Conservation (phyloP, 371 early-diverging fungal species). For the Mortierella sp. region DNA sequence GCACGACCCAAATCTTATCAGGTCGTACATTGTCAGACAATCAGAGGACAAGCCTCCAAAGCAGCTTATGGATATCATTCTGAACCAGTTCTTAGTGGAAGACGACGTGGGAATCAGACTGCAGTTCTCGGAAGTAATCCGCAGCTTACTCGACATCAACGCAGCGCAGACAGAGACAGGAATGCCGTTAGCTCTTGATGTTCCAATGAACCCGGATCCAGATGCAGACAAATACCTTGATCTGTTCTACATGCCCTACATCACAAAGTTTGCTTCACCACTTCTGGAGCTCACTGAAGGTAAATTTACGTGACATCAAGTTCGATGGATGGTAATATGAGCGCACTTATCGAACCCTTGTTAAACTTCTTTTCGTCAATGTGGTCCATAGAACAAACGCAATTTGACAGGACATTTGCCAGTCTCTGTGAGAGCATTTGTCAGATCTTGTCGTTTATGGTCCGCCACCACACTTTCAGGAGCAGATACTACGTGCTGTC, state of each 20-base stretch:
- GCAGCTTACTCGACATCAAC: constrained; percentile 80
- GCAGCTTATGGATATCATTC: constrained; percentile 72
- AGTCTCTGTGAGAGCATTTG: constrained; percentile 73
- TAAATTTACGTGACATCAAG: neutral
- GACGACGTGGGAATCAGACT: constrained; percentile 74
- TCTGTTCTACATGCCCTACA: constrained; percentile 80
- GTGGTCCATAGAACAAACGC: constrained; percentile 12
- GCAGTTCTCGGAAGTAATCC: constrained; percentile 82
- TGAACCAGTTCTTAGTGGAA: constrained; percentile 73
- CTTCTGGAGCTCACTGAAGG: constrained; percentile 64
- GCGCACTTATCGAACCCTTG: neutral
- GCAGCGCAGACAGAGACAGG: constrained; percentile 47
- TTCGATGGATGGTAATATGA: neutral
- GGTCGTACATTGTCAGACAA: constrained; percentile 80
- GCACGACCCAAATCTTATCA: constrained; percentile 81
- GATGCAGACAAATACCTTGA: constrained; percentile 83
- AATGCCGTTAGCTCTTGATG: constrained; percentile 36
- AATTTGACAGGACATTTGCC: constrained; percentile 47
- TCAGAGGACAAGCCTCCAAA: constrained; percentile 61
- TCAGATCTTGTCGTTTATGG: constrained; percentile 79
- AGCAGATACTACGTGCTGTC: constrained; percentile 82
- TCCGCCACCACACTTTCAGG: constrained; percentile 81
- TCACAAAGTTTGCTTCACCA: constrained; percentile 70
- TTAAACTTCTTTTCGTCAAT: neutral
- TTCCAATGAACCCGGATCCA: constrained; percentile 61